phyloP scores from a whole-genome alignment of 2,329 filamentous ascomycete species.

The Sclerotinia sclerotiorum region DNA sequence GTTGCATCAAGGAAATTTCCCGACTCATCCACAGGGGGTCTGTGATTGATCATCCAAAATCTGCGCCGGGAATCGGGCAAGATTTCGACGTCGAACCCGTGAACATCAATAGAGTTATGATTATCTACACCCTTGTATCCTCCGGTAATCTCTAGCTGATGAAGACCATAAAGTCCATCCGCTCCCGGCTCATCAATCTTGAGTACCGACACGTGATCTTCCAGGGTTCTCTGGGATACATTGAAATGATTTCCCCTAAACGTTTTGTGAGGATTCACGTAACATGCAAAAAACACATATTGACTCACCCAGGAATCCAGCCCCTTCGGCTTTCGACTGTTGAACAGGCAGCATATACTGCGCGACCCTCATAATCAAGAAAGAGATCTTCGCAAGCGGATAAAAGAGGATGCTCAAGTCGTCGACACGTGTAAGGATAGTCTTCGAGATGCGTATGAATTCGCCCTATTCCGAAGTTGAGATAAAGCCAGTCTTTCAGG shows the following conservation, averaged over 20 bases:
- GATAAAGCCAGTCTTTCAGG: constrained; percentile 37
- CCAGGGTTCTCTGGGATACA: neutral
- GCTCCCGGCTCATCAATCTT: constrained; percentile 33
- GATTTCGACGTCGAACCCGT: constrained; percentile 40
- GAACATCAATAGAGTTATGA: constrained; percentile 38
- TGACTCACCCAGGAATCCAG: constrained; percentile 1
- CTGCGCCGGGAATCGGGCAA: constrained; percentile 32
- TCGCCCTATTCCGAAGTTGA: constrained; percentile 39
- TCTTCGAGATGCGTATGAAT: constrained; percentile 38
- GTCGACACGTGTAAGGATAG: constrained; percentile 38
- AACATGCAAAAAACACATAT: neutral
- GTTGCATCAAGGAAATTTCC: constrained; percentile 39
- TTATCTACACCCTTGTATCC: constrained; percentile 33
- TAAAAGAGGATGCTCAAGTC: constrained; percentile 31
- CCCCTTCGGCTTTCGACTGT: neutral
- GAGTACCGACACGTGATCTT: constrained; percentile 16
- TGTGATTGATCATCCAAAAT: constrained; percentile 42
- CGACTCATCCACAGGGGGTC: constrained; percentile 39
- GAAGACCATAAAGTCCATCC: constrained; percentile 31
- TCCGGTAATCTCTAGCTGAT: constrained; percentile 28
- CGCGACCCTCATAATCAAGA: constrained; percentile 35
- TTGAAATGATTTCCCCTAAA: neutral
- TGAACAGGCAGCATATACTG: constrained; percentile 37
- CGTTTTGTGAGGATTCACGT: neutral
- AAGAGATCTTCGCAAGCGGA: constrained; percentile 39